Evolutionary conservation across 2,329 filamentous ascomycete genomes (phyloP).

Genomic region (Pseudogymnoascus sp.): DNA sequence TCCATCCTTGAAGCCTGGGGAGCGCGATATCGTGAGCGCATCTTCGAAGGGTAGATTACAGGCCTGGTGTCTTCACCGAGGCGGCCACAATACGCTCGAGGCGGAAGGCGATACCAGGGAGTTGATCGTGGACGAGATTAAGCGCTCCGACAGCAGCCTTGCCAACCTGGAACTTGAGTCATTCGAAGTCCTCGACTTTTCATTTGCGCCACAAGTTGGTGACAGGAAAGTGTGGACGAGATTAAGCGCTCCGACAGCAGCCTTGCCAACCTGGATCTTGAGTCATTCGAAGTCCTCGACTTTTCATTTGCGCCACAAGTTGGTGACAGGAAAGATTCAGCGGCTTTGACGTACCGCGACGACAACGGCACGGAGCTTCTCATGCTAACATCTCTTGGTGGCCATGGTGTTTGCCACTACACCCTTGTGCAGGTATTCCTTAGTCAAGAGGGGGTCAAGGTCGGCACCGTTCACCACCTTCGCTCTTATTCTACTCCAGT

Average conservation of each 20-base stretch:
- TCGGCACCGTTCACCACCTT: constrained; percentile 62
- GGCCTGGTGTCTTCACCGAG: constrained; percentile 82
- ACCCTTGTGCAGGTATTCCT: constrained; percentile 66
- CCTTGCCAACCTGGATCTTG: constrained; percentile 40
- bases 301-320: constrained; percentile 60
- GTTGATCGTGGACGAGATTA: constrained; percentile 55
- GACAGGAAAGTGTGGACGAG: constrained; percentile 44
- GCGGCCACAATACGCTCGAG: constrained; percentile 69
- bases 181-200: constrained; percentile 72
- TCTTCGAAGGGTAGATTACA: constrained; percentile 72
- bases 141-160: constrained; percentile 42
- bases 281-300: constrained; percentile 68
- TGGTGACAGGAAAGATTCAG: constrained; percentile 41
- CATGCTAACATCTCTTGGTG: constrained; percentile 50
- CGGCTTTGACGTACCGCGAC: constrained; percentile 32
- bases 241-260: constrained; percentile 48
- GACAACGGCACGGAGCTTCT: constrained; percentile 49
- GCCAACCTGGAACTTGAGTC: constrained; percentile 45
- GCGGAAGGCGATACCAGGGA: constrained; percentile 64
- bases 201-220: constrained; percentile 51
- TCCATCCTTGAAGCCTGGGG: constrained; percentile 62
- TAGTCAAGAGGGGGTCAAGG: constrained; percentile 40
- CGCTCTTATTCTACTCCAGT: constrained; percentile 52
- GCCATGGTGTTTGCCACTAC: constrained; percentile 52
- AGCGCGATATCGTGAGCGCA: constrained; percentile 74